Evolutionary conservation across 1,284 basidiomycete species (phyloP), one percentile per base, ranked within the genome.

Genomic region (Salmacisia buchloeana): DNA sequence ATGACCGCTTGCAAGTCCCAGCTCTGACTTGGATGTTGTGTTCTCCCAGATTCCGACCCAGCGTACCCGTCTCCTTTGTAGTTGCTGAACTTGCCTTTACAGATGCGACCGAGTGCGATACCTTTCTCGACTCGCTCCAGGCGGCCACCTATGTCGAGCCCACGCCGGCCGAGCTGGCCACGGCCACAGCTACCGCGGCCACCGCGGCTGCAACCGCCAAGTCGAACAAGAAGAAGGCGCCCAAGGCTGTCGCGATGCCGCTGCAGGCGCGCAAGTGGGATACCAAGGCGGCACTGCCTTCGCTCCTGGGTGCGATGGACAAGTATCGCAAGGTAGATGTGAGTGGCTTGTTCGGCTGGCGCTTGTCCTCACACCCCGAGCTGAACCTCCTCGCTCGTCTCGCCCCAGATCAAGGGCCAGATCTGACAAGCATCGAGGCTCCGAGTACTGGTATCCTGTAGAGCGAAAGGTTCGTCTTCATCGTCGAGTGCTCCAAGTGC

Each of bases 51-150:
- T 71, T 73, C 58, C 74, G 77, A 39, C 77, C 77, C 0, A 66
- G 66, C 10, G 65, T 97, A 25, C 84, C 89, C n/a, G 83, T 98
- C 57, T 70, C 83, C 2, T 92, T 91, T 81, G 82, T 98, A 64
- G 85, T 86, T 66, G 83, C 85, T 67, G 90, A 93, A 77, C 87
- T 98, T 63, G 91, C 87, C 27, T 97, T 96, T 81, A 89, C 92
- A 23, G 82, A 84, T 13, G 75, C 86, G 43, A 81, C 85, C 58
- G 86, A 87, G 57, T 84, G 88, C 9, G 84, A 86, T 74, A 81
- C 84, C 59, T 97, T 96, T 80, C 83, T 98, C 29, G 78, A 81
- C 64, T 81, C 85, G 59, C 89, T 93, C 80, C 82, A 85, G 46
- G 88, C 87, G 4, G 86, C 86, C 25, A 82, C 84, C 65, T 96